These are phyloP conservation scores for Ascochyta viciae-villosae DNA, from an alignment of 2,329 filamentous ascomycete species.

Conservation along the genomic window DNA sequence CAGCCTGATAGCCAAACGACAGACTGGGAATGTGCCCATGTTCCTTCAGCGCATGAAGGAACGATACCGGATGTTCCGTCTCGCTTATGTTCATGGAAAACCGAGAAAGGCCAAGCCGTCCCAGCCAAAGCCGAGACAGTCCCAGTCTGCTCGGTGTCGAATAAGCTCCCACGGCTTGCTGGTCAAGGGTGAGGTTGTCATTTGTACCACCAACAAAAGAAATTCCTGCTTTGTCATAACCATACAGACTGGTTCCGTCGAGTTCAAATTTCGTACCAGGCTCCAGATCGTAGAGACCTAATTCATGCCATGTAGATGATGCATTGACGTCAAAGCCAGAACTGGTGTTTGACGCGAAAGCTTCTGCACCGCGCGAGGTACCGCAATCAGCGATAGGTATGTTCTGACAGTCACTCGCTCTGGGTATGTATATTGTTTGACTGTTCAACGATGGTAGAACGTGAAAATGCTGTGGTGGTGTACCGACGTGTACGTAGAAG, in stretches of 20 bases:
- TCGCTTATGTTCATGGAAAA: constrained; percentile 18
- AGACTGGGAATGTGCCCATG: constrained; percentile 70
- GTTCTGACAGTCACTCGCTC: background rate
- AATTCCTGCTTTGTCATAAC: constrained; percentile 57
- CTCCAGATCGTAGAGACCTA: constrained; percentile 68
- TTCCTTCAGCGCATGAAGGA: constrained; percentile 59
- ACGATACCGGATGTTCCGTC: constrained; percentile 54
- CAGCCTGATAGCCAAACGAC: constrained; percentile 78
- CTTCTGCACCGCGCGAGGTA: background rate
- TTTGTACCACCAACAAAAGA: constrained; percentile 48
- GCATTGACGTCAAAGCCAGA: constrained; percentile 1
- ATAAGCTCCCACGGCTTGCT: constrained; percentile 22
- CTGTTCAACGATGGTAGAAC: constrained; percentile 32
- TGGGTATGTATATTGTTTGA: constrained; percentile 22
- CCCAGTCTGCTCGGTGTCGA: constrained; percentile 51
- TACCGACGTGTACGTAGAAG: constrained; percentile 36
- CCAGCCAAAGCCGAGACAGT: constrained; percentile 53
- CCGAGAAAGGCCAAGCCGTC: constrained; percentile 55
- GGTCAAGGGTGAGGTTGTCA: constrained; percentile 25
- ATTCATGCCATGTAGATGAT: constrained; percentile 59
- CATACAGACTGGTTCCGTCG: constrained; percentile 69
- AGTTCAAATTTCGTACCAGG: constrained; percentile 64
- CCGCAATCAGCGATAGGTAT: background rate
- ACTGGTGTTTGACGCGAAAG: background rate
- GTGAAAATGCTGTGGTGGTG: constrained; percentile 35